Percentiles rank a stretch among this genome's conserved stretches.
Evolutionary conservation across 1,139 yeast species (phyloP).

Genomic region (Candida sanyaensis): DNA sequence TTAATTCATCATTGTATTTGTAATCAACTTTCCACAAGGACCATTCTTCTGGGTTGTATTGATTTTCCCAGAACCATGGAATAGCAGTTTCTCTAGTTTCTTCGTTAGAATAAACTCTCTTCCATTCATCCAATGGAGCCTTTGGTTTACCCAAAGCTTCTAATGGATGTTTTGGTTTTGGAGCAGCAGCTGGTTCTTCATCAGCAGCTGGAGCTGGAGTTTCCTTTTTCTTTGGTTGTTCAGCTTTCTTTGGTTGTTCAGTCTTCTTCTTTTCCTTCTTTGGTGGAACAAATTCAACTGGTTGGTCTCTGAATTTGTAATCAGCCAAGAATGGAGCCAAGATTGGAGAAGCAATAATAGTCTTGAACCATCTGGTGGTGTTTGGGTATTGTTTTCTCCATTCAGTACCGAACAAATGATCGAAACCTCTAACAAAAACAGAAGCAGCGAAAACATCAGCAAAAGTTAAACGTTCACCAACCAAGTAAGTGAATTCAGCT

Average conservation of each 20-base stretch:
- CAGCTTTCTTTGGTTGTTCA: constrained; percentile 24
- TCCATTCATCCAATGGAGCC: constrained; percentile 87
- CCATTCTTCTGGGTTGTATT: constrained; percentile 90
- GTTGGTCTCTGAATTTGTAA: constrained; percentile 63
- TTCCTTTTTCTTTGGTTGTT: constrained; percentile 2
- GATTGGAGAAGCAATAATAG: constrained; percentile 60
- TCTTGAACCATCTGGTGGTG: constrained; percentile 83
- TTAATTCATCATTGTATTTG: constrained; percentile 97
- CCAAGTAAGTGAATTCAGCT: constrained; percentile 79
- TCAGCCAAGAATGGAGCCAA: constrained; percentile 44
- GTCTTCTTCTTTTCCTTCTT: constrained; percentile 69
- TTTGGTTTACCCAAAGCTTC: constrained; percentile 75
- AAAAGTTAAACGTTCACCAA: constrained; percentile 83
- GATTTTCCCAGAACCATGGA: constrained; percentile 95
- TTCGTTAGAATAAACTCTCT: constrained; percentile 94
- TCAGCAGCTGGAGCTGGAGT: constrained; percentile 38
- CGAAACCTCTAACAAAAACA: constrained; percentile 64
- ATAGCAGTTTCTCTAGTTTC: constrained; percentile 93
- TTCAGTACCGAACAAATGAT: constrained; percentile 66
- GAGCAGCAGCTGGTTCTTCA: constrained; percentile 46
- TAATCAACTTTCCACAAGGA: constrained; percentile 93
- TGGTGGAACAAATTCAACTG: constrained; percentile 71
- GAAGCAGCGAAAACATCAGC: constrained; percentile 81
- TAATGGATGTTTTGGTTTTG: constrained; percentile 90
- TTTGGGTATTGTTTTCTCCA: constrained; percentile 80